Evolutionary conservation across 768 basidiomycete genomes (phyloP), one percentile per base, ranked within the genome.

Genomic region (Termitomyces sp.): DNA sequence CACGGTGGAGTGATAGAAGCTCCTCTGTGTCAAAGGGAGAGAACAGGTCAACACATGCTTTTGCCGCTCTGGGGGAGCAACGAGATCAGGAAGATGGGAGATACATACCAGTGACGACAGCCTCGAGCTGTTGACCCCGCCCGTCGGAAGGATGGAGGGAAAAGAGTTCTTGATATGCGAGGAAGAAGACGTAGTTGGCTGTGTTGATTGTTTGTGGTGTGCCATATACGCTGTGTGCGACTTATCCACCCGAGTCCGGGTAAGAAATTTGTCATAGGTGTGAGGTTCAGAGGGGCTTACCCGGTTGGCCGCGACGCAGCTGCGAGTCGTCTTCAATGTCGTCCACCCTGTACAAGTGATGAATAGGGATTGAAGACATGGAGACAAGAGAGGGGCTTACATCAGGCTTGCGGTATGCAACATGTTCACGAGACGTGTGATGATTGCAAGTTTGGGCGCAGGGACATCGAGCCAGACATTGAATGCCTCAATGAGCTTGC

Each of bases 171-270:
- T 92, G 82, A 68, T 88, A 95, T 0, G 95, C 96, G 38, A 93
- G 82, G 66, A 99, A 99, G 68, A 96, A 98, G 27, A 95, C 92
- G 63, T 98, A 98, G 67, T 97, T 98, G 0, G 96, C 95, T 0
- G 89, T 86, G 69, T 99, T 99, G 74, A 99, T 94, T 0, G 96
- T 96, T 68, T 98, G 96, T 0, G 96, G 93, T 2, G 97, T 75
- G 1, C 96, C 96, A 63, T 96, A 99, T 61, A 99, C 95, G 74
- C 92, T 92, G 75, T 99, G 95, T 0, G 92, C 85, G 19, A 95
- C 95, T n/a, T 87, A 61, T 0, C 4, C 6, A 11, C 23, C 40
- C 29, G 23, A 41, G 12, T 31, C 4, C 8, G 5, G 8, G 14
- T 8, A 7, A 37, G 29, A 31, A 21, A 17, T 32, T 7, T 3